phyloP scores from a whole-genome alignment of 257 asterid genomes.

The Linaria vulgaris region DNA sequence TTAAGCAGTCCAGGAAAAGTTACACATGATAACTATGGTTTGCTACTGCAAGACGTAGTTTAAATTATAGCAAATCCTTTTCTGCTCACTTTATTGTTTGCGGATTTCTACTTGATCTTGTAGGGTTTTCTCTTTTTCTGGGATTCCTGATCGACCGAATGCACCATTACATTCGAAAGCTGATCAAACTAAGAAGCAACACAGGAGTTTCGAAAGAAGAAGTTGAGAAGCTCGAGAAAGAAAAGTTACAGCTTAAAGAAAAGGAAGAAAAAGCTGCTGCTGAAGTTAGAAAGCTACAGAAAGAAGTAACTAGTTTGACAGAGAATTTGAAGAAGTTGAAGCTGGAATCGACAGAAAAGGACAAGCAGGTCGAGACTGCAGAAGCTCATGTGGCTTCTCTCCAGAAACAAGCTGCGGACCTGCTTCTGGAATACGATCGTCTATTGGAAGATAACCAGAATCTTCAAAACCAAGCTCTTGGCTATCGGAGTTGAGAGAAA shows the following conservation, averaged over 20 bases:
- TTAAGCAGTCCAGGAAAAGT: too few species aligned
- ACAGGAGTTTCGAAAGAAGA: slow-evolving; percentile 66
- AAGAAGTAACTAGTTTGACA: slow-evolving; percentile 47
- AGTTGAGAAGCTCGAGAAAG: slow-evolving; percentile 68
- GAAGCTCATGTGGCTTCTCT: slow-evolving; percentile 74
- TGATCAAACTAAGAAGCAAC: slow-evolving; percentile 53
- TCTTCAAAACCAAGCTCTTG: slow-evolving; percentile 65
- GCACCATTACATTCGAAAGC: slow-evolving; percentile 77
- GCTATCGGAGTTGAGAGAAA: slow-evolving; percentile 32
- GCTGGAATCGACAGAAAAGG: slow-evolving; percentile 53
- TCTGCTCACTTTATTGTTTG: not conserved
- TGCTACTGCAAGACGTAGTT: not conserved
- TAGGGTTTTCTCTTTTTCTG: slow-evolving; percentile 83
- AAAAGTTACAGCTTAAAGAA: slow-evolving; percentile 60
- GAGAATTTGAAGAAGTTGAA: slow-evolving; percentile 65
- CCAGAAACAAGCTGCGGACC: slow-evolving; percentile 80
- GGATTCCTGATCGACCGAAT: slow-evolving; percentile 86
- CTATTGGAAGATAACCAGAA: slow-evolving; percentile 82
- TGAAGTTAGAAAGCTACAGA: slow-evolving; percentile 52
- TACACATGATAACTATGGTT: too few species aligned
- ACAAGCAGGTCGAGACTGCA: slow-evolving; percentile 68
- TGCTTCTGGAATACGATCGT: slow-evolving; percentile 82
- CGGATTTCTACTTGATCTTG: slow-evolving; percentile 20
- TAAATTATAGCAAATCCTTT: not conserved
- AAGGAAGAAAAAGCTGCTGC: slow-evolving; percentile 59